Conservation (phyloP, 2,329 filamentous ascomycete species). For the Diatrype stigma region DNA sequence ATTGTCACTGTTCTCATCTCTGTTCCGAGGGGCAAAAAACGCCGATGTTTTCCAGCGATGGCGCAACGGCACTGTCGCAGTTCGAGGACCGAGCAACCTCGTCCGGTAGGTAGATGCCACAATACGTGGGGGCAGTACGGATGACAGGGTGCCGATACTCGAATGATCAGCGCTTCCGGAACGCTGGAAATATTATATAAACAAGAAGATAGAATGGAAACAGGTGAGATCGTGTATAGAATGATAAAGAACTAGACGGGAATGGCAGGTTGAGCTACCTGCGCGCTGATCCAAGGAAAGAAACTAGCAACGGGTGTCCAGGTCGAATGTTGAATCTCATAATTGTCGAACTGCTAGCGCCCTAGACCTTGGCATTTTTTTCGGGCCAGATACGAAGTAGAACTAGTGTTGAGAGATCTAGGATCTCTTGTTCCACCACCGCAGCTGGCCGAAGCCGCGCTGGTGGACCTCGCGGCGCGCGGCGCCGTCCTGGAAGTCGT, state of each 20-base stretch:
- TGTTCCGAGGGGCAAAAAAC: slow-evolving; percentile 14
- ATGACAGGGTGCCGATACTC: slow-evolving; percentile 12
- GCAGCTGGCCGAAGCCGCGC: slow-evolving; percentile 51
- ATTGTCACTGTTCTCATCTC: slow-evolving; percentile 29
- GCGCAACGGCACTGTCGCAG: slow-evolving; percentile 35
- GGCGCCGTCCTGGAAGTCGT: slow-evolving; percentile 55
- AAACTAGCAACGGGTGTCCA: slow-evolving; percentile 3
- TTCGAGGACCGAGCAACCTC: slow-evolving; percentile 14
- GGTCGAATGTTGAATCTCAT: slow-evolving; percentile 17
- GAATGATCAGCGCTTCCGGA: slow-evolving; percentile 25
- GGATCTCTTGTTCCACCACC: slow-evolving; percentile 28
- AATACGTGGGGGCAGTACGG: background rate
- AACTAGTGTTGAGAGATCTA: slow-evolving; percentile 17
- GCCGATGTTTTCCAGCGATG: slow-evolving; percentile 28
- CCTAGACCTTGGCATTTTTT: slow-evolving; percentile 2
- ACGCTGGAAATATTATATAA: slow-evolving; percentile 18
- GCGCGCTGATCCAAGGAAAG: background rate
- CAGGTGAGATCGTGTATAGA: background rate
- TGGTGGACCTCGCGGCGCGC: slow-evolving; percentile 54
- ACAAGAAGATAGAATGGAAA: slow-evolving; percentile 13
- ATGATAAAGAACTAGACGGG: slow-evolving; percentile 10
- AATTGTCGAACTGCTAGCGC: slow-evolving; percentile 13
- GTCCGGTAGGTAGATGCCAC: background rate
- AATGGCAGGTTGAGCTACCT: slow-evolving; percentile 36
- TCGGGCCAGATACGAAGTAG: background rate